These are phyloP conservation scores for Claviceps paspali DNA, from an alignment of 2,329 filamentous ascomycete species.

Conservation along the genomic window DNA sequence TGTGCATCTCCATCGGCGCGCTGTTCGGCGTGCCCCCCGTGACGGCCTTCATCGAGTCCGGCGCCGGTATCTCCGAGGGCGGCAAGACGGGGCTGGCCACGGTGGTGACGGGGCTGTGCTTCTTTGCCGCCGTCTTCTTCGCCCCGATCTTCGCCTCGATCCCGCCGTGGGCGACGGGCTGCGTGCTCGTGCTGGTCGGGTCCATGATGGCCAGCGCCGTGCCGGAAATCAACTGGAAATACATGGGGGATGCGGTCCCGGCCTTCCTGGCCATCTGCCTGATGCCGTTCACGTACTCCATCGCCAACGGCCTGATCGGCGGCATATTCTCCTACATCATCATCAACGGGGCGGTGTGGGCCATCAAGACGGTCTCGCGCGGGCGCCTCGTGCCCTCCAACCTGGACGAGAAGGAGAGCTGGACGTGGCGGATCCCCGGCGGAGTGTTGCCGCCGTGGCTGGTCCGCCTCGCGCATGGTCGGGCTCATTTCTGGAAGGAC, in stretches of 20 bases:
- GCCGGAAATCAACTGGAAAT: conserved; percentile 77
- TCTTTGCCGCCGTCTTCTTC: conserved; percentile 80
- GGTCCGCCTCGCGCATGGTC: conserved; percentile 44
- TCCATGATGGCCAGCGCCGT: conserved; percentile 70
- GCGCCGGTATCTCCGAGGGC: conserved; percentile 77
- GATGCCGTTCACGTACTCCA: conserved; percentile 85
- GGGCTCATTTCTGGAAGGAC: conserved; percentile 57
- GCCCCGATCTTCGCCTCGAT: conserved; percentile 83
- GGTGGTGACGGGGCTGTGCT: conserved; percentile 63
- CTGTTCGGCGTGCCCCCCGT: conserved; percentile 67
- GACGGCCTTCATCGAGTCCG: conserved; percentile 79
- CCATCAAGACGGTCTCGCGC: conserved; percentile 48
- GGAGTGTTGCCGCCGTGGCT: conserved; percentile 66
- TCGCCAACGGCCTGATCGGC: conserved; percentile 72
- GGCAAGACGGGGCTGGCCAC: conserved; percentile 75
- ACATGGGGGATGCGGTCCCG: conserved; percentile 69
- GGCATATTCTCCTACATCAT: conserved; percentile 64
- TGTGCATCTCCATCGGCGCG: conserved; percentile 64
- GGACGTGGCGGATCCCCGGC: conserved; percentile 64
- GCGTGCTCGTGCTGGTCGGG: conserved; percentile 77
- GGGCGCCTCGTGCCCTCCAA: conserved; percentile 61
- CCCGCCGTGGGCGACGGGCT: conserved; percentile 77
- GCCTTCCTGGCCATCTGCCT: conserved; percentile 71
- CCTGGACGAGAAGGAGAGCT: conserved; percentile 61
- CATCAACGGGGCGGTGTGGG: conserved; percentile 57